Base-by-base conservation (phyloP, 73 alveolate species). In the Paramecium sexaurelia region DNA sequence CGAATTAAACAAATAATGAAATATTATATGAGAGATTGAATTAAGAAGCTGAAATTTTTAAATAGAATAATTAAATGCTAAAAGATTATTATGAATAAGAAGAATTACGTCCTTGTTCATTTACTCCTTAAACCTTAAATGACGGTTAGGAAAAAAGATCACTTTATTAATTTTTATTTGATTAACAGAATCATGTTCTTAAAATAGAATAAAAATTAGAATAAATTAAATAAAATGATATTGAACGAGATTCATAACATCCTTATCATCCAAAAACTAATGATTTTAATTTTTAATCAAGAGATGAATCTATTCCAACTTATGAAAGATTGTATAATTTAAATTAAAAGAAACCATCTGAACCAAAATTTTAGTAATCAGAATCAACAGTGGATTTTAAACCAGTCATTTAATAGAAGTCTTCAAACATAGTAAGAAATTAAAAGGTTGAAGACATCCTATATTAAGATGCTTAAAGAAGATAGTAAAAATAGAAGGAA, bases 381-480 rank as follows among this genome's bases (percentile, higher is more conserved):
- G 91, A 35, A 68, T 39, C 85, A 41, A 88, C 43, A 15, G 29
- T 17, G 7, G 41, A 19, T 37, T 71, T 39, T 32, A 68, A 41
- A 41, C 94, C 94, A 22, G 15, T 55, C 19, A 88, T 88, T 27
- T 20, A 88, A 47, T 87, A 41, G 66, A 88, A 88, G 36, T 68
- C 91, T 5, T 55, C 75, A 88, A 88, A 68, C 40, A 69, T 88
- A 87, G 90, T 88, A 0, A 67, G 94, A 67, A 88, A 39, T 32
- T 68, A 82, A 41, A 88, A 88, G 27, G 94, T 88, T 13, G 94
- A 82, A 33, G 94, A 88, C 29, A 75, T 68, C 55, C 71, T 88
- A 5, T 88, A 88, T 17, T 40, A 88, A 43, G 94, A 88, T 88
- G 94, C 94, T 88, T 9, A 41, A 35, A 67, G 94, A 27, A 75